These are phyloP conservation scores for Conidiobolus incongruus DNA, from an alignment of 371 early-diverging fungal genomes.

Conservation along the genomic window DNA sequence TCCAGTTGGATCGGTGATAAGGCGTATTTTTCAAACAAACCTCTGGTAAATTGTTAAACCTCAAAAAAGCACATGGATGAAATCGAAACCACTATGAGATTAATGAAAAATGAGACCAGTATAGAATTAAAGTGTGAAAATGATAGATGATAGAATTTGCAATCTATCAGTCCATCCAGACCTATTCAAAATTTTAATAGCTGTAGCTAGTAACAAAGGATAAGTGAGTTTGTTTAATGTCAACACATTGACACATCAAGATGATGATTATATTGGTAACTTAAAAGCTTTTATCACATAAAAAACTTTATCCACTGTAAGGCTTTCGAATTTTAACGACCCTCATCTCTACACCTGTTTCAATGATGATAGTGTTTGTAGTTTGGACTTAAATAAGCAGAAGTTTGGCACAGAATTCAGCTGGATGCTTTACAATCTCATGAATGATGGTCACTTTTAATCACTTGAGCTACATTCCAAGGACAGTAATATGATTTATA, in stretches of 20 bases:
- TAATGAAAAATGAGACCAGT: too few species aligned
- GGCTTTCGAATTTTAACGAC: conserved; percentile 20
- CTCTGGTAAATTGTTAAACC: too few species aligned
- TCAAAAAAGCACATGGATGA: too few species aligned
- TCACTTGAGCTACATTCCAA: conserved; percentile 15
- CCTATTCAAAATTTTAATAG: conserved; percentile 22
- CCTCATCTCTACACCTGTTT: conserved; percentile 27
- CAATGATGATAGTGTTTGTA: conserved; percentile 35
- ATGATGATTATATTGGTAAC: conserved; percentile 17
- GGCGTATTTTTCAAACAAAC: too few species aligned
- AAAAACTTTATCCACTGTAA: conserved; percentile 22
- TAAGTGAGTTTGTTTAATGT: conserved; percentile 40
- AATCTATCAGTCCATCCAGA: conserved; percentile 36
- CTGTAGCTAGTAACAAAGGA: conserved; percentile 35
- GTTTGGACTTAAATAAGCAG: conserved; percentile 29
- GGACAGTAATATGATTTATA: conserved; percentile 26
- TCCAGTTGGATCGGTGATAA: too few species aligned
- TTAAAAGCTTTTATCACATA: conserved; percentile 31
- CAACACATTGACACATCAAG: conserved; percentile 22
- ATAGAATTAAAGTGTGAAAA: conserved; percentile 27
- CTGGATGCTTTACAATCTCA: too few species aligned
- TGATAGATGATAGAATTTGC: conserved; percentile 28
- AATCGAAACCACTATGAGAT: too few species aligned
- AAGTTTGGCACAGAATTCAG: conserved; percentile 16
- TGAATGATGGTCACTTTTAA: conserved; percentile 10